phyloP scores from a whole-genome alignment of 2,329 filamentous ascomycete species.

The Epichloe baconii region DNA sequence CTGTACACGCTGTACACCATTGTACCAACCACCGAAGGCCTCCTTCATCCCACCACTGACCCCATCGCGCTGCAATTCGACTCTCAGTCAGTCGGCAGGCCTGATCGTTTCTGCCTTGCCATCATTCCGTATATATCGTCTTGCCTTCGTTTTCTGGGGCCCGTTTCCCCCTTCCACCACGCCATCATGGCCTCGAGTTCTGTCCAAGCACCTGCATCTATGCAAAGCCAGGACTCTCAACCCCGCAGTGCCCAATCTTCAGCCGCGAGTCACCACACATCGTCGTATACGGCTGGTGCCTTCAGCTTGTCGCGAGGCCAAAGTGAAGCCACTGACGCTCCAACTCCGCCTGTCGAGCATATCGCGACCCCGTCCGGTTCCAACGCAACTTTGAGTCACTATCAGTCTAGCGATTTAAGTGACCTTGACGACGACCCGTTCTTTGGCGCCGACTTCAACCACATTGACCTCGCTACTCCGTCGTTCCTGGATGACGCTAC shows the following conservation, averaged over 20 bases:
- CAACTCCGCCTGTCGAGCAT: slow-evolving; percentile 17
- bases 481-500: slow-evolving; percentile 29
- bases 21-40: neutral
- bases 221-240: slow-evolving; percentile 24
- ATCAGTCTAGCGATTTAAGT: slow-evolving; percentile 36
- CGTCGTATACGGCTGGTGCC: slow-evolving; percentile 25
- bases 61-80: slow-evolving; percentile 2
- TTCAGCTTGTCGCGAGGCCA: slow-evolving; percentile 27
- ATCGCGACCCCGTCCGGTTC: slow-evolving; percentile 38
- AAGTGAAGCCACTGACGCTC: slow-evolving; percentile 17
- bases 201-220: slow-evolving; percentile 26
- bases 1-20: too few species aligned
- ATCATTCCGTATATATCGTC: neutral
- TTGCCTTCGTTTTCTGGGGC: neutral
- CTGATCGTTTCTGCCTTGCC: slow-evolving; percentile 2
- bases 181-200: slow-evolving; percentile 32
- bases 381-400: slow-evolving; percentile 31
- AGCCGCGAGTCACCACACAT: slow-evolving; percentile 12
- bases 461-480: slow-evolving; percentile 27
- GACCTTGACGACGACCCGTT: slow-evolving; percentile 37
- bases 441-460: slow-evolving; percentile 35
- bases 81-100: neutral
- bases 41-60: slow-evolving; percentile 8
- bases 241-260: slow-evolving; percentile 19
- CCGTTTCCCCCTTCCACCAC: neutral